Conservation (phyloP, 495 filamentous ascomycete species). For the Neurospora sp. region DNA sequence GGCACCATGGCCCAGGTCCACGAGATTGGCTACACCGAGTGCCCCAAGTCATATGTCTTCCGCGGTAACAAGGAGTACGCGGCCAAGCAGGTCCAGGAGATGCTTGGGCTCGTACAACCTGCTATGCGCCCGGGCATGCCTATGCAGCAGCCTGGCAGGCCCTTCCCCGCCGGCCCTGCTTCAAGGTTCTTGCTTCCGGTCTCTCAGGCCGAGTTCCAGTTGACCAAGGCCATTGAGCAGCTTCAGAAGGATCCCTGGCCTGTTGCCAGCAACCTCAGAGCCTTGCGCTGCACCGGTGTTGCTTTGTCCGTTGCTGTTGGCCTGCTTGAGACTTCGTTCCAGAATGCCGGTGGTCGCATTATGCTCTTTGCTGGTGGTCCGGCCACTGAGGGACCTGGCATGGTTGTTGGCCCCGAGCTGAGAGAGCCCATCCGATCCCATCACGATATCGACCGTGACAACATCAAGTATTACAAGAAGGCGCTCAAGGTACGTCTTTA, state of each 20-base stretch:
- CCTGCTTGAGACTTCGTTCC: slow-evolving; percentile 86
- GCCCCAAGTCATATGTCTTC: slow-evolving; percentile 99
- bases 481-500: slow-evolving; percentile 67
- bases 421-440: slow-evolving; percentile 96
- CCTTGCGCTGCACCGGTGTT: slow-evolving; percentile 89
- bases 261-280: slow-evolving; percentile 85
- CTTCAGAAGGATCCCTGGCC: slow-evolving; percentile 98
- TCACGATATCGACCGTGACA: slow-evolving; percentile 97
- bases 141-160: slow-evolving; percentile 60
- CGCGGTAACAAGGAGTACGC: slow-evolving; percentile 95
- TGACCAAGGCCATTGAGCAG: slow-evolving; percentile 94
- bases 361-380: slow-evolving; percentile 97
- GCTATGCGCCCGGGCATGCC: slow-evolving; percentile 71
- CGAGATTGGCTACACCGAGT: slow-evolving; percentile 96
- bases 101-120: slow-evolving; percentile 72
- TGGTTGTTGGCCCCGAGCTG: slow-evolving; percentile 95
- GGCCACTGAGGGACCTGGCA: slow-evolving; percentile 90
- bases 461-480: slow-evolving; percentile 99
- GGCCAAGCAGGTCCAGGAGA: slow-evolving; percentile 95
- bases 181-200: slow-evolving; percentile 91
- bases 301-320: slow-evolving; percentile 92
- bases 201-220: slow-evolving; percentile 94
- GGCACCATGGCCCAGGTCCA: slow-evolving; percentile 99
- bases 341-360: slow-evolving; percentile 87
- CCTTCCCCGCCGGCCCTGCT: slow-evolving; percentile 66